Evolutionary conservation across 352 stramenopile genomes (phyloP), one percentile per base, ranked within the genome.

Genomic region (Phytophthora vignae): DNA sequence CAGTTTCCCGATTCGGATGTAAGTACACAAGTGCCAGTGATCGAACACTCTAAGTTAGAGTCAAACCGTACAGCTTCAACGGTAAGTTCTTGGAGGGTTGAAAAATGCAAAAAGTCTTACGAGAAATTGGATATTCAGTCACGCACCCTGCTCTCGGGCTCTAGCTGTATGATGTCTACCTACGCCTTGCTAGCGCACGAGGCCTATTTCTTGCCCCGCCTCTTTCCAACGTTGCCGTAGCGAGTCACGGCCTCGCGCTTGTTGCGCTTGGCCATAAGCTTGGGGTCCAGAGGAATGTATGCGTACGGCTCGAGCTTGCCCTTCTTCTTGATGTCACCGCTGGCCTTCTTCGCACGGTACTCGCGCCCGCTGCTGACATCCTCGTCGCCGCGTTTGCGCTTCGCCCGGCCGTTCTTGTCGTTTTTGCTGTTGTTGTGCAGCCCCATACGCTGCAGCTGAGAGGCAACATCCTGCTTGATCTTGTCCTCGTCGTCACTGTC

Each of bases 241-340:
- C 83, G 85, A 60, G 82, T 84, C 55, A 96, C 88, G 17, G 88
- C 90, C 50, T 75, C 83, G 65, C 88, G 87, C 72, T 95, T 95
- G 84, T 96, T 94, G 71, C 88, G 87, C 77, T 93, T 95, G 62
- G 88, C 88, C 90, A 96, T 98, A 50, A 98, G 84, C 74, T 98
- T 98, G 17, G 95, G 95, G 83, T 99, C 95, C 52, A 99, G 82
- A 59, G 96, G 97, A 67, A 99, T 98, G 85, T 98, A 99, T 9
- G 97, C 97, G 78, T 99, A 99, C 58, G 97, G 97, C 74, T 99
- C 96, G 31, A 98, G 94, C 82, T 99, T 99, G 77, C 92, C 93
- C 90, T 99, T 98, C 77, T 97, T 98, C 83, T 97, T 98, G 29
- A 98, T 87, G 79, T 99, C 97, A 57, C 97, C 97, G 22, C 95